Base-by-base conservation (phyloP, 2,329 filamentous ascomycete genomes). In the Trichoderma koningii region DNA sequence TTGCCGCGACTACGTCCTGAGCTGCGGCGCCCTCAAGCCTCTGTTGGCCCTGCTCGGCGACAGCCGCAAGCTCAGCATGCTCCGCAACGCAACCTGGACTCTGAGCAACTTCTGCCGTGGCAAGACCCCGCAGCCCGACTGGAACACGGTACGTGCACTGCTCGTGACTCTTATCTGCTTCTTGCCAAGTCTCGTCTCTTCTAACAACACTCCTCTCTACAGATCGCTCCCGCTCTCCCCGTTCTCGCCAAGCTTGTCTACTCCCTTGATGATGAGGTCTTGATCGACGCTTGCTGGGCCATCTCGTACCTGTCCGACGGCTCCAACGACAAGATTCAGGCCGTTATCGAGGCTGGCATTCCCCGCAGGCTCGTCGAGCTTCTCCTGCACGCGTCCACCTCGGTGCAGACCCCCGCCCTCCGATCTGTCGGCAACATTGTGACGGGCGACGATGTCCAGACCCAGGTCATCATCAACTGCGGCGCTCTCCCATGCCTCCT, bases 101-200 rank as follows among this genome's bases (percentile, higher is more conserved):
- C 83, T 99, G 65, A 98, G 95, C 86, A 99, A 99, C 85, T 99
- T 99, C 82, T 99, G 95, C 83, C 92, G 95, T 84, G 95, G 95
- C 81, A 99, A 99, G 87, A 97, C 94, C 9, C 95, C 95, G 59
- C 95, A 99, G 82, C 95, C 95, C 53, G 95, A 99, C 77, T 99
- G 95, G 95, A 87, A 88, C 75, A 97, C 92, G 44, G 93, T 97
- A 85, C 80, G 92, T 85, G 50, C 51, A 19, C 17, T 45, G 15
- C 41, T 44, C 28, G 10, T 23, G 3, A 17, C 23, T 26, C 30
- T 30, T 7, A 7, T 30, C 28, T 17, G 21, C 34, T 3, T 26
- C 21, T 19, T 3, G 19, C n/a, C 17, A 47, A 19, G 34, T 38
- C 34, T 38, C 9, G 21, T 23, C 21, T 23, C 3, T 23, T 62